phyloP scores from a whole-genome alignment of 495 filamentous ascomycete species.

The Talaromyces thailandensis region DNA sequence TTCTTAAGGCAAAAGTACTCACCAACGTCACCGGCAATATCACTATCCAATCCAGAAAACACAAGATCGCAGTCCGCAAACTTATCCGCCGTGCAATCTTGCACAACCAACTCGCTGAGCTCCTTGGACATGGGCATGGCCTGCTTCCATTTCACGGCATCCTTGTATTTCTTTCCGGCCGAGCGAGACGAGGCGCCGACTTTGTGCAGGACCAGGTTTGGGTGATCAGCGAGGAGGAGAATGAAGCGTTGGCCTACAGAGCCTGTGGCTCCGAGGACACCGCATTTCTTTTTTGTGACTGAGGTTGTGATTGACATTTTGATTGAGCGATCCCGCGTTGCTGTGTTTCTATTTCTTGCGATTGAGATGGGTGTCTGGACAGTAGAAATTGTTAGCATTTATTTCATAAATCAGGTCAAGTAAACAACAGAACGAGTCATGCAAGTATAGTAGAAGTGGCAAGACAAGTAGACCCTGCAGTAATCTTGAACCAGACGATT shows the following conservation, averaged over 20 bases:
- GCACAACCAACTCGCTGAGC: conserved; percentile 60
- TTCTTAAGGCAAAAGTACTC: conserved; percentile 1
- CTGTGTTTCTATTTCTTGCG: neutral
- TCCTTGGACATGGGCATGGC: conserved; percentile 57
- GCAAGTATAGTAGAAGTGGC: neutral
- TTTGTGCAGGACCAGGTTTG: conserved; percentile 64
- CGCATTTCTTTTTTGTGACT: conserved; percentile 8
- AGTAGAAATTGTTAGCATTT: neutral
- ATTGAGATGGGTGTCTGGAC: neutral
- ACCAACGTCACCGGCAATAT: conserved; percentile 75
- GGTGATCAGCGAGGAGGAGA: conserved; percentile 70
- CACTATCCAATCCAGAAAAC: conserved; percentile 78
- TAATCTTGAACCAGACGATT: neutral
- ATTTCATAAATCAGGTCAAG: neutral
- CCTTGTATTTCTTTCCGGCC: conserved; percentile 73
- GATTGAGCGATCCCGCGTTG: neutral
- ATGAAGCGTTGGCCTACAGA: conserved; percentile 85
- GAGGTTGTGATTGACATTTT: neutral
- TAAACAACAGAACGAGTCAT: no score
- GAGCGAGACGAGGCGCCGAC: conserved; percentile 73
- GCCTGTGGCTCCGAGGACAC: conserved; percentile 46
- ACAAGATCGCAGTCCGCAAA: conserved; percentile 83
- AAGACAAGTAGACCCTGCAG: neutral
- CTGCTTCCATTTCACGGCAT: conserved; percentile 83
- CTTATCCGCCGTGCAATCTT: conserved; percentile 63